Evolutionary conservation across 202 grass and related monocot genomes (phyloP), one percentile per base, ranked within the genome.

Genomic region (Carex sylvatica): DNA sequence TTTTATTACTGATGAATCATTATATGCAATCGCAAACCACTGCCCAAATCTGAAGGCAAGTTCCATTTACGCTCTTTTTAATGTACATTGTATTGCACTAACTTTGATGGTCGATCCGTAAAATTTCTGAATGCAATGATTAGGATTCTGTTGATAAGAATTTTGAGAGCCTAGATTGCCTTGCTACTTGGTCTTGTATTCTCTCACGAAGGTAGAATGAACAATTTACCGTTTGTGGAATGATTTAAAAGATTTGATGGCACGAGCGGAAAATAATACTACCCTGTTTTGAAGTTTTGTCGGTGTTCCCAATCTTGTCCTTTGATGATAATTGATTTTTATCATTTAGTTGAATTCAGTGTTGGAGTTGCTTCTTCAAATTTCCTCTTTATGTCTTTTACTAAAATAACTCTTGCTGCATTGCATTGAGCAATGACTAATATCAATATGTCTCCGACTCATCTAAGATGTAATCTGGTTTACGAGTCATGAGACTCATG

Each of bases 1-100:
- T 79, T 98, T 98, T 30, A 94, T 98, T 82, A 98, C 92, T 9
- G 92, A 98, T 65, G 92, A 98, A 83, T 91, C 95, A 35, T 81
- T 94, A 68, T 93, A 88, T 81, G 92, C 92, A 78, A 88, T 94
- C 42, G 90, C 95, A 78, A 87, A 88, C 59, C 85, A 68, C 78
- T 98, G 92, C 64, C 11, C 74, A 70, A 86, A 88, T 65, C 56
- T 98, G 70, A 98, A 94, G 90, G 95, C 90, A 20, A 22, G 35
- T 28, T 65, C 49, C 54, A 20, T 53, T 65, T 52, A 68, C 10
- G n/a, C 26, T 35, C 16, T 59, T 19, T 59, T 11, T 31, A 44
- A 18, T 70, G 35, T 65, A 59, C 3, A 9, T 38, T 38, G 30
- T 36, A 36, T 78, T 58, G 74, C 26, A 59, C 20, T 38, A 14